Evolutionary conservation across 2,329 filamentous ascomycete genomes (phyloP).

Genomic region (Akanthomyces uredinophilus): DNA sequence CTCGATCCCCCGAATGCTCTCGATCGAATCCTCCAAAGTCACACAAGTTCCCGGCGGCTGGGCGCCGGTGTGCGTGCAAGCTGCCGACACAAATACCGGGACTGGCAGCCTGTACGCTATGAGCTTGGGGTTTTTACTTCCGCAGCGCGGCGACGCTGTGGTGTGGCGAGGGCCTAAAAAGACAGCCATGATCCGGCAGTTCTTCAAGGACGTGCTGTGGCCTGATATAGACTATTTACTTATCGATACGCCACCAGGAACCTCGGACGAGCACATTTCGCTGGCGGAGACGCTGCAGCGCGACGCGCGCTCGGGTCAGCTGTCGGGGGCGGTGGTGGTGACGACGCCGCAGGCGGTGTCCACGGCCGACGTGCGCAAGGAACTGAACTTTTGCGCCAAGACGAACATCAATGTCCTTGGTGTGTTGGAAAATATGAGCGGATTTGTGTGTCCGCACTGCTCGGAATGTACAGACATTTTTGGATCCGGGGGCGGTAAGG

Average conservation of each 20-base stretch:
- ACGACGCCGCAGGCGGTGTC: conserved; percentile 94
- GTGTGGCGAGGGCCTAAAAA: conserved; percentile 99
- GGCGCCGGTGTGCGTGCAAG: conserved; percentile 82
- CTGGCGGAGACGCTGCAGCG: conserved; percentile 78
- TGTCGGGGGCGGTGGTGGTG: conserved; percentile 86
- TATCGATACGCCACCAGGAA: conserved; percentile 93
- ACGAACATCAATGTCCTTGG: conserved; percentile 75
- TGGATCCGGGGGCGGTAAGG: conserved; percentile 79
- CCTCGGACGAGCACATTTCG: conserved; percentile 94
- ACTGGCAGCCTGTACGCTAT: conserved; percentile 73
- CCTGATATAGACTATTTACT: conserved; percentile 82
- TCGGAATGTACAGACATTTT: conserved; percentile 91
- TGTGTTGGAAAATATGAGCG: conserved; percentile 95
- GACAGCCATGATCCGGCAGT: conserved; percentile 97
- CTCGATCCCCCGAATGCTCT: conserved; percentile 91
- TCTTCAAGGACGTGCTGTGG: conserved; percentile 89
- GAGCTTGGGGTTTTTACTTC: conserved; percentile 87
- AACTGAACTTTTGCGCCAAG: conserved; percentile 88
- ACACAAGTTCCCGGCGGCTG: conserved; percentile 88
- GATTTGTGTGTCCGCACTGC: conserved; percentile 76
- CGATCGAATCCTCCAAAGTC: conserved; percentile 82
- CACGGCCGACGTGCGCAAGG: conserved; percentile 89
- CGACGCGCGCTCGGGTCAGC: conserved; percentile 57
- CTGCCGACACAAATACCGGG: conserved; percentile 43
- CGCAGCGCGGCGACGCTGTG: conserved; percentile 79